Base-by-base conservation (phyloP, 768 basidiomycete species). In the Sporobolomyces pararoseus region DNA sequence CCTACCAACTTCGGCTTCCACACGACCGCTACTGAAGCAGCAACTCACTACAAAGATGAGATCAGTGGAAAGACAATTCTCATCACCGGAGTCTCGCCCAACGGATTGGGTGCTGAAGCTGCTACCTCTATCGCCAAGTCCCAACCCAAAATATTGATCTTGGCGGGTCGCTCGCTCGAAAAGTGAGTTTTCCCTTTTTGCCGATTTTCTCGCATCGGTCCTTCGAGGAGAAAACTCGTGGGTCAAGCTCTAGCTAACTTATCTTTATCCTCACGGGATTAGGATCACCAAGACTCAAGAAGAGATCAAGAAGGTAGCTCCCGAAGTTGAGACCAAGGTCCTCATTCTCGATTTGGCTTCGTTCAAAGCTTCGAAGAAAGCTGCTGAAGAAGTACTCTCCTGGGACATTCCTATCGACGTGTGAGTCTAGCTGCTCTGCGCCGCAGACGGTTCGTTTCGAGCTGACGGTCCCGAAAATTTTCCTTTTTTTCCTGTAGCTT, bases 321-420 rank as follows among this genome's bases (percentile, higher is more conserved):
- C 73, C 7, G 29, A 19, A 3, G 67, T 71, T 4, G 68, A 72
- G 32, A 29, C 68, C 1, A 44, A 63, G 13, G 17, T 34, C 7
- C 29, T 75, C 1, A 51, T 72, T 37, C 51, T 72, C 23, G 73
- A 75, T 39, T 39, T 75, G 19, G 47, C 57, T 21, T 59, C 61
- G 2, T 60, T 65, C 31, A 62, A 46, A 13, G 32, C 62, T n/a
- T 42, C 60, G 17, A 54, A 59, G 19, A 59, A 46, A 12, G 74
- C 66, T 21, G 74, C 66, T 1, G 50, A 50, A 7, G 64, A 73
- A 29, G 65, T 75, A 19, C 39, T 60, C 23, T 42, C 37, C 7
- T 72, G 47, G 21, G 4, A 50, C 14, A 63, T 70, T 42, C 67
- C 67, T 17, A 66, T 73, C 63, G 66, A 75, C 52, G 59, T 61